Evolutionary conservation across 2,329 filamentous ascomycete genomes (phyloP).

Genomic region (Paecilomyces niveus): DNA sequence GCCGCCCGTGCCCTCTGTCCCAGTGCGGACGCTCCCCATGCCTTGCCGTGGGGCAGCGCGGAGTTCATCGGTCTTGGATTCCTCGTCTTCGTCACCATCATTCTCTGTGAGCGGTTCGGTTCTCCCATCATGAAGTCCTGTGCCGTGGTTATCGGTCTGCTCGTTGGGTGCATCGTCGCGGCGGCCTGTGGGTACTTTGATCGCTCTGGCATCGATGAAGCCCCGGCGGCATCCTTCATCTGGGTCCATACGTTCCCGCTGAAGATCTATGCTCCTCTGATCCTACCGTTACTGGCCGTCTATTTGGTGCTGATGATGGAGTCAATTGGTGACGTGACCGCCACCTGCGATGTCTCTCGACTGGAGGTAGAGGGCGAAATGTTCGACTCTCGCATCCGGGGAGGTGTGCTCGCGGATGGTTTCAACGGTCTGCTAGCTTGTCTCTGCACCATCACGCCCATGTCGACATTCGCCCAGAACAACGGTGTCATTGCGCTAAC

Average conservation of each 20-base stretch:
- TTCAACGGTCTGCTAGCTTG: constrained; percentile 58
- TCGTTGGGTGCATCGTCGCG: constrained; percentile 61
- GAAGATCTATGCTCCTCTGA: constrained; percentile 57
- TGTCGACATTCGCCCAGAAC: constrained; percentile 63
- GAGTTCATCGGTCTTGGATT: constrained; percentile 63
- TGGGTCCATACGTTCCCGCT: constrained; percentile 66
- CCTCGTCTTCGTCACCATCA: constrained; percentile 60
- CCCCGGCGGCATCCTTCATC: constrained; percentile 60
- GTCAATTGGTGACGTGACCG: constrained; percentile 60
- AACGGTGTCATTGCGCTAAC: constrained; percentile 64
- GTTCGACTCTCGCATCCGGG: constrained; percentile 64
- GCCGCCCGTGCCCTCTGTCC: constrained; percentile 53
- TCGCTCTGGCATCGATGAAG: constrained; percentile 49
- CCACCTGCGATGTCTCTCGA: constrained; percentile 59
- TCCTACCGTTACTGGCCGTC: constrained; percentile 52
- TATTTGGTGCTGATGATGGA: constrained; percentile 62
- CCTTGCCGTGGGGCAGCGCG: constrained; percentile 56
- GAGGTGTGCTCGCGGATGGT: constrained; percentile 60
- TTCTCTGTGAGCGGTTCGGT: constrained; percentile 62
- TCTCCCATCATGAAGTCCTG: constrained; percentile 64
- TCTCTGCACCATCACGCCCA: constrained; percentile 60
- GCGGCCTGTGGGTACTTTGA: constrained; percentile 61
- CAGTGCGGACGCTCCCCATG: constrained; percentile 50
- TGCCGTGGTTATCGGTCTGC: constrained; percentile 56
- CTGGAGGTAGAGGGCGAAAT: constrained; percentile 57